Evolutionary conservation across 2,329 filamentous ascomycete species (phyloP).

Genomic region (Fusarium sambucinum): DNA sequence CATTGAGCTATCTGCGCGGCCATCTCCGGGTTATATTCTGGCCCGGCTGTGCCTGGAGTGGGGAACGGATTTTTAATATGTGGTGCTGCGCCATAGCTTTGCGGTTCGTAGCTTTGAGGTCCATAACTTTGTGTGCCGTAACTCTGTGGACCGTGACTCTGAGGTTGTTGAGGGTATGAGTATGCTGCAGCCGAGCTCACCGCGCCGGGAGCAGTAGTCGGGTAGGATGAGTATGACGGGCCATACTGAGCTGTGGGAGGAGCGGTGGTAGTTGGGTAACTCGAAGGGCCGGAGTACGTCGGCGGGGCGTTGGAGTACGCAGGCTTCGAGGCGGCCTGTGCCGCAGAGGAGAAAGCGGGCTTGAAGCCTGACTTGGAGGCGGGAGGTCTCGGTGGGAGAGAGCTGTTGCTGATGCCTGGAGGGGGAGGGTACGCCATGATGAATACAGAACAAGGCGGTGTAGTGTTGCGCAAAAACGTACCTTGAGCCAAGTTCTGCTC

Average conservation of each 20-base stretch:
- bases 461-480: constrained; percentile 57
- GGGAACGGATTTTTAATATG: constrained; percentile 87
- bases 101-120: constrained; percentile 45
- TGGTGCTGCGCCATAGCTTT: constrained; percentile 64
- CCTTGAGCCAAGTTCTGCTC: constrained; percentile 62
- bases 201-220: constrained; percentile 44
- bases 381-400: constrained; percentile 81
- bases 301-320: constrained; percentile 52
- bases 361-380: constrained; percentile 63
- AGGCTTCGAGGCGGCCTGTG: constrained; percentile 52
- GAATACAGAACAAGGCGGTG: constrained; percentile 60
- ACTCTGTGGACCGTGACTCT: constrained; percentile 42
- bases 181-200: constrained; percentile 47
- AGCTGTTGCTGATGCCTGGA: constrained; percentile 72
- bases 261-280: constrained; percentile 53
- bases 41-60: constrained; percentile 61
- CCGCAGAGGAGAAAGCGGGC: constrained; percentile 62
- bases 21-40: constrained; percentile 78
- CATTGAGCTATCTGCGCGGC: constrained; percentile 94
- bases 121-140: constrained; percentile 54
- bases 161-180: constrained; percentile 46
- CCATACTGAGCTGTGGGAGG: constrained; percentile 59
- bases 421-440: constrained; percentile 89
- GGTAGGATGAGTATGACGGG: constrained; percentile 56
- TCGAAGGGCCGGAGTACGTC: constrained; percentile 48